Evolutionary conservation across 176 grass and related monocot species (phyloP), one percentile per base, ranked within the genome.

Genomic region (Otatea glauca): DNA sequence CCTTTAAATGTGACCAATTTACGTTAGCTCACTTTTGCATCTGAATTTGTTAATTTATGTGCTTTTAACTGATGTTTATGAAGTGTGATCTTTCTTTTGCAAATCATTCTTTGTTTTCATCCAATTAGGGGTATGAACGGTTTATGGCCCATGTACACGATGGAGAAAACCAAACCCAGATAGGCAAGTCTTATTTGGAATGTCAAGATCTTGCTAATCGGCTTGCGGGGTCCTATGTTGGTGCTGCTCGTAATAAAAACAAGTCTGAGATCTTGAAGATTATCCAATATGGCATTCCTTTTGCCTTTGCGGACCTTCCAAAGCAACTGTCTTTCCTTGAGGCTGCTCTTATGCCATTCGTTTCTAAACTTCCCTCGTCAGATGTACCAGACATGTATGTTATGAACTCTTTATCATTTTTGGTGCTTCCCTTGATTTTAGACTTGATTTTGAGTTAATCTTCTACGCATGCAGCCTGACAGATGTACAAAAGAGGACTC

Each of bases 331-430:
- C 85, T 65, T 98, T 98, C 75, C 88, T 98, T 0, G 96, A 98
- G 83, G 86, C 87, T 76, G 83, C 93, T 79, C 51, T 98, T 77
- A 44, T 93, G 27, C 91, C 96, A 87, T 98, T 96, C 86, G 91
- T 89, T 72, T 88, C 91, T 50, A 95, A 94, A 93, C 93, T 98
- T 84, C 58, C 65, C 7, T 82, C 93, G 5, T 49, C 91, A 61
- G 96, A 98, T 92, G 64, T 95, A 79, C 88, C 90, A 77, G 92
- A 98, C 43, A 90, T 98, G 96, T 98, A 90, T 78, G 96, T 60
- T 56, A 48, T 78, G 51, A 37, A 54, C 84, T 71, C 58, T 73
- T 41, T n/a, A 50, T 85, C 13, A 64, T 50, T 91, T 66, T 1
- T 74, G 15, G 9, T 67, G 37, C 35, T 79, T 82, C 38, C 18